These are phyloP conservation scores for Plantago ovata DNA, from an alignment of 257 asterid species.

Conservation along the genomic window DNA sequence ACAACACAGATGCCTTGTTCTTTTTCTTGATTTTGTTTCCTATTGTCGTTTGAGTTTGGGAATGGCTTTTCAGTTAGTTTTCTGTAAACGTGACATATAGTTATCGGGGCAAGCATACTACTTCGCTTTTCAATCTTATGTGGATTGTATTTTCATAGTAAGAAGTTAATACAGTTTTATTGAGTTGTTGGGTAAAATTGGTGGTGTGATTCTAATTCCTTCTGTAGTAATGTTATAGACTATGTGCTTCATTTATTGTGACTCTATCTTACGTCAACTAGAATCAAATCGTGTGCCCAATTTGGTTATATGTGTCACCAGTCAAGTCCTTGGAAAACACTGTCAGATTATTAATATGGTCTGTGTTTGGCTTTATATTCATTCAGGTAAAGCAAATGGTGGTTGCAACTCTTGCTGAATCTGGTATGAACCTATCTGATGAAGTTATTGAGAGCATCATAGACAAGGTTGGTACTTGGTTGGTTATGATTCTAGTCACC, in stretches of 20 bases:
- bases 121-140: too few species aligned
- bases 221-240: not conserved
- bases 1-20: too few species aligned
- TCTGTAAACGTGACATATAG: too few species aligned
- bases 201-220: not conserved
- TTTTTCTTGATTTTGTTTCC: too few species aligned
- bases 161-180: too few species aligned
- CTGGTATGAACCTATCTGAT: conserved; percentile 97
- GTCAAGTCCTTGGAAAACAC: not conserved
- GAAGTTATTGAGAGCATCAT: conserved; percentile 96
- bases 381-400: conserved; percentile 97
- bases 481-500: conserved; percentile 8
- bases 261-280: conserved; percentile 7
- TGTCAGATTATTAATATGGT: not conserved
- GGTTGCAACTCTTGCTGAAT: conserved; percentile 95
- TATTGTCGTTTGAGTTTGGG: too few species aligned
- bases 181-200: too few species aligned
- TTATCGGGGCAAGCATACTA: too few species aligned
- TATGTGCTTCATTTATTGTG: conserved; percentile 3
- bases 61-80: too few species aligned
- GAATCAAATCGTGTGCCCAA: not conserved
- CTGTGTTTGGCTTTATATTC: not conserved
- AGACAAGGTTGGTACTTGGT: conserved; percentile 94
- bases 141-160: too few species aligned
- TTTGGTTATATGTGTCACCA: not conserved